Base-by-base conservation (phyloP, 2,329 filamentous ascomycete genomes). In the Penicillium sp. region DNA sequence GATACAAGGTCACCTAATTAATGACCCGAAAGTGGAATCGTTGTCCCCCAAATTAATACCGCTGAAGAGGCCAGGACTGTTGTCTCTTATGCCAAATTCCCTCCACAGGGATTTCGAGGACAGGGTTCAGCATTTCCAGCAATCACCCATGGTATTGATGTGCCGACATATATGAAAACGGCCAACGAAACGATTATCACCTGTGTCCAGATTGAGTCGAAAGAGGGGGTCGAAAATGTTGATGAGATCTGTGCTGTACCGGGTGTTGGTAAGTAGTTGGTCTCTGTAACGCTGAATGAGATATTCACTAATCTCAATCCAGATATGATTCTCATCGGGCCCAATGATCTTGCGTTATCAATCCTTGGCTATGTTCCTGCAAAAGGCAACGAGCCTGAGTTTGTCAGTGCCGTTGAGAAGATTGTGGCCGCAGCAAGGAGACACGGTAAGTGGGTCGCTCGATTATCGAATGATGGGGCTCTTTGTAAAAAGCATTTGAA, bases 381-480 rank as follows among this genome's bases (percentile, higher is more conserved):
- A 64, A 72, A 68, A 25, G 78, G 78, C 0, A 73, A 80, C 44
- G 79, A 84, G 61, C 80, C 81, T 0, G 81, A 86, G 57, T 79
- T 90, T 59, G 76, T 83, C 25, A 76, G 77, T 23, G 87, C 87
- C 14, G 83, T 90, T 49, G 78, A 79, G 43, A 83, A 79, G 57
- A 79, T 88, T 49, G 75, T 86, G 4, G 75, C 76, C 11, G 86
- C 87, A 2, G 82, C 84, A 3, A 78, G 80, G 52, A 81, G 78
- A 57, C 81, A 87, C 14, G 86, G 86, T 19, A 90, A 89, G 75
- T 88, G 88, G 76, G 82, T 81, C 3, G 88, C 84, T 0, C 74
- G 79, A 2, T 72, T 83, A 70, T 75, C 77, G 1, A 80, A 81
- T 54, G 72, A 81, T 63, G 77, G 78, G 48, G 65, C 66, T 6